Conservation (phyloP, 148 eudicot species). For the Vaccinium darrowii region DNA sequence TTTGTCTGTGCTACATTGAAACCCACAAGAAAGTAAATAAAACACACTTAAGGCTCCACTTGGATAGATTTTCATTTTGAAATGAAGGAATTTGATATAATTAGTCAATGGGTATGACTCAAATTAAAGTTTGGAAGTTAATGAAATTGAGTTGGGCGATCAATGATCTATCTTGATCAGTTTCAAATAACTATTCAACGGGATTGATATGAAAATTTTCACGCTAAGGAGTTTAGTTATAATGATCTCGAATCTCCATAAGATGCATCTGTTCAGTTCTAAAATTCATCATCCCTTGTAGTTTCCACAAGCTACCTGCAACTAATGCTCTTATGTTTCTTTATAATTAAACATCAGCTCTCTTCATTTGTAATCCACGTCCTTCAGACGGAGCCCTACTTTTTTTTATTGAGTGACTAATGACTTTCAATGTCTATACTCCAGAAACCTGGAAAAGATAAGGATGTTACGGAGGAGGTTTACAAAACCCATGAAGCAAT, state of each 20-base stretch:
- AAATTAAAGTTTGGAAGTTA: not conserved
- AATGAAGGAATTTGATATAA: not conserved
- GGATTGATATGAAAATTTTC: no score
- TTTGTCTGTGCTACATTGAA: not conserved
- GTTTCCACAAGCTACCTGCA: not conserved
- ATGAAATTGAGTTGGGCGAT: not conserved
- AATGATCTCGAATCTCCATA: not conserved
- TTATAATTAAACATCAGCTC: not conserved
- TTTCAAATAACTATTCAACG: not conserved
- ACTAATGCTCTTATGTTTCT: not conserved
- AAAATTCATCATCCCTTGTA: not conserved
- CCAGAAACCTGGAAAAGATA: constrained; percentile 58
- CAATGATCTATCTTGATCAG: not conserved
- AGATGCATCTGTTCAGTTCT: not conserved
- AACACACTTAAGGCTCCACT: not conserved
- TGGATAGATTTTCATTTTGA: not conserved
- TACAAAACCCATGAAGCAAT: constrained; percentile 78
- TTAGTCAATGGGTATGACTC: not conserved
- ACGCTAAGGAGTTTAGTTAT: not conserved
- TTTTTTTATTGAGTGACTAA: not conserved
- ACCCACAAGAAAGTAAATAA: not conserved
- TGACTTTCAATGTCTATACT: constrained; percentile 16
- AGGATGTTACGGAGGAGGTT: constrained; percentile 74
- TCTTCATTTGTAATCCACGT: not conserved
- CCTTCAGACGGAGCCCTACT: not conserved